Percentiles rank a stretch among this genome's conserved stretches.
Evolutionary conservation across 179 eudicot species (phyloP).

Genomic region (Drosera spatulata): DNA sequence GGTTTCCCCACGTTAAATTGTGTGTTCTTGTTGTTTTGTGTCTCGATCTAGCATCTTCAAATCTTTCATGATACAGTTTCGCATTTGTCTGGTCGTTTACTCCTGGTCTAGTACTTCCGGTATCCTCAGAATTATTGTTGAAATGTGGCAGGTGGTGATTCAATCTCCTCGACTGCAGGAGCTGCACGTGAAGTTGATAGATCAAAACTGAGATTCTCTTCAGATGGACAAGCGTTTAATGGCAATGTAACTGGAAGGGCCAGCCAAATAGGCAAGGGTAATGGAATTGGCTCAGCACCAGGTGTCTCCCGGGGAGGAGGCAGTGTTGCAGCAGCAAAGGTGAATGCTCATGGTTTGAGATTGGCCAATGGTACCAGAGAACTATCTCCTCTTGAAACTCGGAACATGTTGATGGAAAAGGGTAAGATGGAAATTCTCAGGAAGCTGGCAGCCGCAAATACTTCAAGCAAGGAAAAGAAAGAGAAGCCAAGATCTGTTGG

Average conservation of each 20-base stretch:
- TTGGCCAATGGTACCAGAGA: constrained; percentile 20
- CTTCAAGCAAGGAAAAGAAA: constrained; percentile 7
- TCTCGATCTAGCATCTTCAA: no score
- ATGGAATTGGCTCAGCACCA: not conserved
- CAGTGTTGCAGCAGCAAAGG: constrained; percentile 15
- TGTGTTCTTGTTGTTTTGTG: no score
- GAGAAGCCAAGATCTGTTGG: constrained; percentile 10
- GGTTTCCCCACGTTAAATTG: no score
- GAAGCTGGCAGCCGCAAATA: constrained; percentile 10
- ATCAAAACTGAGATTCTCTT: constrained; percentile 25
- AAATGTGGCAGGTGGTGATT: constrained; percentile 6
- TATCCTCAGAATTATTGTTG: not conserved
- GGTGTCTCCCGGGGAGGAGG: constrained; percentile 5
- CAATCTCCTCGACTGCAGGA: constrained; percentile 15
- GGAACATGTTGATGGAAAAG: constrained; percentile 42
- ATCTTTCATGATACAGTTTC: no score
- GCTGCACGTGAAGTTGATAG: constrained; percentile 18
- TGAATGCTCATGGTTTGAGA: constrained; percentile 8
- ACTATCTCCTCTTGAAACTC: constrained; percentile 26
- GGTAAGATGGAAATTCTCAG: constrained; percentile 35
- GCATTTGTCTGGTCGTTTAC: no score
- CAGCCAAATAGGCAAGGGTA: constrained; percentile 7
- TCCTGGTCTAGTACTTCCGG: not conserved
- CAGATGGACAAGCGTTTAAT: constrained; percentile 13
- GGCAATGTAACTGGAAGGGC: constrained; percentile 6